Evolutionary conservation across 2,329 filamentous ascomycete genomes (phyloP), one percentile per base, ranked within the genome.

Genomic region (Rhexocercosporidium sp.): DNA sequence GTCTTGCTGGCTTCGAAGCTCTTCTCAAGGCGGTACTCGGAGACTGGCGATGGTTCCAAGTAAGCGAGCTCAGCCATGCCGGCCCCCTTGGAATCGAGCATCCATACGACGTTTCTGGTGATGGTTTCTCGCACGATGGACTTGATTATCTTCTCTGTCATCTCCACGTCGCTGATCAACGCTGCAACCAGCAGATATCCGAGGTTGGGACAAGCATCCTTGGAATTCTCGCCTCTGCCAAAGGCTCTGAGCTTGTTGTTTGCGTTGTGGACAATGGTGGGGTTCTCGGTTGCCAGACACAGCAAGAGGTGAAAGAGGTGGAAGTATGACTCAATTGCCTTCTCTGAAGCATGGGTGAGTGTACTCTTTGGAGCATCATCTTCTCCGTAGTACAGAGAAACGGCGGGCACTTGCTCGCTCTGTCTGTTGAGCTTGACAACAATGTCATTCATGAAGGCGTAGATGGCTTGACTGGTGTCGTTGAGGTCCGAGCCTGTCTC

Each of bases 261-360:
- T n/a, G 82, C 82, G 2, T 75, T 66, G 0, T 66, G 59, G 16
- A 83, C 75, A 29, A 84, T 77, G 3, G 68, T 60, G 0, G 69
- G 64, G 22, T 81, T 62, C 20, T 80, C 78, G 1, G 77, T 79
- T 0, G 82, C 82, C 0, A 84, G 73, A 65, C 83, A 85, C 12
- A 85, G 75, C 0, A 86, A 77, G 0, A 86, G 74, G 71, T 85
- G 84, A 70, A 83, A 85, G 18, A 85, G 79, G 62, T 83, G 80
- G 68, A 85, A 85, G 73, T 85, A 85, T 0, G 82, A 81, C 68
- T 84, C 81, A 3, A 85, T 83, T 4, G 83, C 84, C 75, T 85
- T 85, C 68, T 86, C 84, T 0, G 82, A 85, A 0, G 82, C 81
- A 56, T 84, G 81, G 0, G 75, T 78, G 20, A 85, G 76, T 0